phyloP scores from a whole-genome alignment of 352 stramenopile species.

The Phytophthora hybrid region DNA sequence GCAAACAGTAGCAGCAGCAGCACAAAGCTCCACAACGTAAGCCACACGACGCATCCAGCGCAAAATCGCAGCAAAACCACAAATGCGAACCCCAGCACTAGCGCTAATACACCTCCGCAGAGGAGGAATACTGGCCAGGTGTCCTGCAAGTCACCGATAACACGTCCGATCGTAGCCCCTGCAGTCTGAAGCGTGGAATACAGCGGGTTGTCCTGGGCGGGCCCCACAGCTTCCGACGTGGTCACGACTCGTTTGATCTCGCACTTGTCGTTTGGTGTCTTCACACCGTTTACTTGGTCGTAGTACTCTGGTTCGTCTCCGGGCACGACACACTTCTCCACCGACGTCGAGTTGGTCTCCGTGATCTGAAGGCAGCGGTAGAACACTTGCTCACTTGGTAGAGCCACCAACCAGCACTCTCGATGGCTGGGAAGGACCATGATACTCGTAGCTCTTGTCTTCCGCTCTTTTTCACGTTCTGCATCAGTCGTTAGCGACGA shows the following conservation, averaged over 20 bases:
- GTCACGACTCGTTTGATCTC: slow-evolving; percentile 76
- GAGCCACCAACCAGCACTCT: slow-evolving; percentile 75
- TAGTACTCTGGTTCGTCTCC: slow-evolving; percentile 78
- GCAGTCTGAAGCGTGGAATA: slow-evolving; percentile 73
- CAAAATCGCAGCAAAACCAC: slow-evolving; percentile 78
- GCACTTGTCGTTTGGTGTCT: slow-evolving; percentile 70
- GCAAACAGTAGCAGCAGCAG: slow-evolving; percentile 74
- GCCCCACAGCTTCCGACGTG: slow-evolving; percentile 57
- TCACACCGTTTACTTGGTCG: slow-evolving; percentile 55
- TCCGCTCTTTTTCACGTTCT: slow-evolving; percentile 53
- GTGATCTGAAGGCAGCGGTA: slow-evolving; percentile 86
- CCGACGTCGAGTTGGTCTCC: slow-evolving; percentile 60
- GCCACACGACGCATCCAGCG: slow-evolving; percentile 79
- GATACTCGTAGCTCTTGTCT: slow-evolving; percentile 46
- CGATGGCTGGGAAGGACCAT: slow-evolving; percentile 39
- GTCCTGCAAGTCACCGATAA: slow-evolving; percentile 77
- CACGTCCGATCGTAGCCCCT: slow-evolving; percentile 56
- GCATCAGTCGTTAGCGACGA: slow-evolving; percentile 46
- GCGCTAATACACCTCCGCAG: slow-evolving; percentile 52
- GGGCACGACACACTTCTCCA: slow-evolving; percentile 78
- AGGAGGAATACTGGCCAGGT: slow-evolving; percentile 63
- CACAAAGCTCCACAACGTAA: slow-evolving; percentile 74
- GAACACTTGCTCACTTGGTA: slow-evolving; percentile 71
- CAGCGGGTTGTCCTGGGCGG: slow-evolving; percentile 76
- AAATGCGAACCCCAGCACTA: slow-evolving; percentile 74